Evolutionary conservation across 2,329 filamentous ascomycete species (phyloP), one percentile per base, ranked within the genome.

Genomic region (Scytalidium sp.): DNA sequence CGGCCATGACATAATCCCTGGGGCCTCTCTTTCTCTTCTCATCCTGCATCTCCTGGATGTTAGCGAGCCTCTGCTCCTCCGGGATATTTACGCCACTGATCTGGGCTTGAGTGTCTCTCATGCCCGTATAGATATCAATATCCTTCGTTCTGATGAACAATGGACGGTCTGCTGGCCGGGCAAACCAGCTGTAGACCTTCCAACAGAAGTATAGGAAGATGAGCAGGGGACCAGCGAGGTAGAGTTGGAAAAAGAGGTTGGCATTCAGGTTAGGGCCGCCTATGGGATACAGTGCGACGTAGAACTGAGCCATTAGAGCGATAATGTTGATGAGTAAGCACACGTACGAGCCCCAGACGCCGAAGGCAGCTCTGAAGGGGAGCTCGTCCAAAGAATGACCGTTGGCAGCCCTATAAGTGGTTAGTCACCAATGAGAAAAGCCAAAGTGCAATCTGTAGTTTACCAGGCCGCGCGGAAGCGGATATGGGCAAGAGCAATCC

Each of bases 281-380:
- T 27, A 83, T 69, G 2, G 83, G 81, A 1, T 67, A 65, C 2
- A 70, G 56, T 1, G 67, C 68, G 3, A 67, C 54, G 47, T 66
- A 67, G 41, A 54, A 54, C 43, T 36, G 43, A n/a, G 85, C 85
- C 29, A 88, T 70, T 42, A 91, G 71, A 46, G 87, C 83, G 10
- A 91, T 63, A 19, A 74, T 56, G 69, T 87, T 87, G 61, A 91
- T 76, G 46, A 85, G 27, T 72, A 90, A 71, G 3, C 85, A 87
- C 41, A 89, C 65, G 69, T 74, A 88, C 47, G 84, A 88, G 25
- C 88, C 88, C 49, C 74, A 72, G 15, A 90, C 67, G 40, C 87
- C 88, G 5, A 72, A 50, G 43, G 52, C 52, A 22, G 57, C 53
- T 29, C 54, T 49, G 36, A 74, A 78, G 3, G 75, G 73, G 32